Conservation (phyloP, 2,329 filamentous ascomycete genomes). For the Curvularia spicifera region DNA sequence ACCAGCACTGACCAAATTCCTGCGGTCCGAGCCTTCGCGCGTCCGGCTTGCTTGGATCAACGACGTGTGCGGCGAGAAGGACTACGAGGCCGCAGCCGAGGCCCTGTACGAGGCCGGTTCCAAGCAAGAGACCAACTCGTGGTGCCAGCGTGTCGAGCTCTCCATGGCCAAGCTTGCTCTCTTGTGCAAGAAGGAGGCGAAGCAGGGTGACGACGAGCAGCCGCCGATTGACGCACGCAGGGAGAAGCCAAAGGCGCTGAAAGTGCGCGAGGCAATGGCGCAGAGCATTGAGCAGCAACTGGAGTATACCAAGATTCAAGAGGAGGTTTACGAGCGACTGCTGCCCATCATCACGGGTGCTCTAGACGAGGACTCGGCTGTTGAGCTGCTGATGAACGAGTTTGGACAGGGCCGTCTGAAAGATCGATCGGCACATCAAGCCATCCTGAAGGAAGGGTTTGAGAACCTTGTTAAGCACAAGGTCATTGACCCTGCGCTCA, state of each 20-base stretch:
- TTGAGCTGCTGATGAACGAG: constrained; percentile 75
- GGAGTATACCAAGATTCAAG: constrained; percentile 77
- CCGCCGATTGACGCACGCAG: constrained; percentile 43
- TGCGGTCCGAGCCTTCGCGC: constrained; percentile 73
- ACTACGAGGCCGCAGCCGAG: constrained; percentile 75
- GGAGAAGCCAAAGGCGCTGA: constrained; percentile 50
- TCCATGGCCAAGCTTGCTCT: constrained; percentile 81
- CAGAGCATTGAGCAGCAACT: constrained; percentile 64
- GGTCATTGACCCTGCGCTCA: constrained; percentile 64
- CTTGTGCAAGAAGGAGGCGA: constrained; percentile 62
- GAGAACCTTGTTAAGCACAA: constrained; percentile 73
- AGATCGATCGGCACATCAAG: constrained; percentile 69
- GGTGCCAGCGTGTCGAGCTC: constrained; percentile 92
- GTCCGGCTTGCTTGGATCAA: constrained; percentile 94
- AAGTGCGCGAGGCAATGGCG: constrained; percentile 40
- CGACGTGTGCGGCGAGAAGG: constrained; percentile 76
- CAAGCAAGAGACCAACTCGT: constrained; percentile 76
- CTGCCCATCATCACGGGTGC: constrained; percentile 70
- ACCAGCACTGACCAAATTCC: constrained; percentile 75
- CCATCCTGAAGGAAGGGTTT: constrained; percentile 74
- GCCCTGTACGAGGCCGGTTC: constrained; percentile 74
- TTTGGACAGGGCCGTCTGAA: constrained; percentile 62
- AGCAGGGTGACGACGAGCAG: constrained; percentile 44
- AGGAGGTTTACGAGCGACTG: constrained; percentile 75
- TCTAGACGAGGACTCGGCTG: constrained; percentile 78